Base-by-base conservation (phyloP, 2,329 filamentous ascomycete species). In the Ilyonectria mors-panacis region DNA sequence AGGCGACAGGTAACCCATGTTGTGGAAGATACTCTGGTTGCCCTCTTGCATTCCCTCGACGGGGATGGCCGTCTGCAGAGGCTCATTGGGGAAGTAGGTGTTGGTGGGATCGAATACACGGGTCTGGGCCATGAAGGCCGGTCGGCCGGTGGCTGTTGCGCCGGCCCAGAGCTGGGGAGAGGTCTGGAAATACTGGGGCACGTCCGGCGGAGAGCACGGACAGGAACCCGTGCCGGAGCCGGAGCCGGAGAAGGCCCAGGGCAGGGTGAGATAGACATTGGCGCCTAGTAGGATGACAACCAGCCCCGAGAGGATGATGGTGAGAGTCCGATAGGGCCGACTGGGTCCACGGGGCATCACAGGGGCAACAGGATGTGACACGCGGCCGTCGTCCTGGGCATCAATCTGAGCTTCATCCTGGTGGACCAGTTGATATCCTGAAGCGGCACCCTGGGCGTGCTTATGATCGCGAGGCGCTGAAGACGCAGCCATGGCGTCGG, bases 81-180 rank as follows among this genome's bases (percentile, higher is more conserved):
- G 92, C 55, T 86, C 83, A 74, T 93, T 93, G 15, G 92, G 90
- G 35, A 91, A 88, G 76, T 89, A 94, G 6, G 89, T 86, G 2
- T 81, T 87, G 9, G 89, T 85, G 69, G 92, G 92, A 21, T 91
- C 86, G 44, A 92, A 89, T 1, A 87, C 86, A 70, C 92, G 90
- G 7, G 89, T 93, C 80, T 93, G 88, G 1, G 92, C 92, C 64
- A 94, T 82, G 77, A 93, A 94, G 1, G 92, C 89, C 28, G 91
- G 84, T 63, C 81, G 82, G 15, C 92, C 93, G 1, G 92, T 94
- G n/a, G 89, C 85, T 5, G 90, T 93, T 42, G 91, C 91, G 1
- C 91, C 91, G 78, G 85, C 80, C 84, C 85, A 89, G 50, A 90
- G 78, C 77, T 91, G 83, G 4, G 89, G 88, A 26, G 82, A 84